These are phyloP conservation scores for Fraxinus greggii DNA, from an alignment of 305 asterid species.

Conservation along the genomic window DNA sequence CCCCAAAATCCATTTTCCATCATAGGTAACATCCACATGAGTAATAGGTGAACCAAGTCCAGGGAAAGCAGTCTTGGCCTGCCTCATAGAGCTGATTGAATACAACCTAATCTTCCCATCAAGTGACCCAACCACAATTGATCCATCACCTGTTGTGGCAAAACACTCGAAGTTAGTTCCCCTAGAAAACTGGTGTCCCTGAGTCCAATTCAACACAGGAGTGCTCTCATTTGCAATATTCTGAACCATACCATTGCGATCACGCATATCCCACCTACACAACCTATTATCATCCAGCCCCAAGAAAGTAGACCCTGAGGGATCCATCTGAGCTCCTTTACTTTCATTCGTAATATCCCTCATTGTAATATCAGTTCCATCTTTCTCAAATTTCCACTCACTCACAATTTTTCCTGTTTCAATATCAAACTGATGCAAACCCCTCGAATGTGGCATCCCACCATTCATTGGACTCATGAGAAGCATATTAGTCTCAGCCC, in stretches of 20 bases:
- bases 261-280: slow-evolving; percentile 99
- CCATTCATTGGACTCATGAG: slow-evolving; percentile 84
- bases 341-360: slow-evolving; percentile 87
- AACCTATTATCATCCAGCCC: slow-evolving; percentile 90
- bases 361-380: slow-evolving; percentile 90
- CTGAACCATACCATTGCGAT: slow-evolving; percentile 82
- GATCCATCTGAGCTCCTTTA: slow-evolving; percentile 95
- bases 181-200: slow-evolving; percentile 95
- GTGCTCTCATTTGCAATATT: slow-evolving; percentile 64
- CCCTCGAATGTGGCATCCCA: slow-evolving; percentile 66
- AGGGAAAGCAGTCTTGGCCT: slow-evolving; percentile 97
- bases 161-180: slow-evolving; percentile 97
- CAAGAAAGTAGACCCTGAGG: slow-evolving; percentile 91
- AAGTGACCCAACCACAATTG: slow-evolving; percentile 92
- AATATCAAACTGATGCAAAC: slow-evolving; percentile 89
- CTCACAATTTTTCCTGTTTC: slow-evolving; percentile 83
- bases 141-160: slow-evolving; percentile 97
- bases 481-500: slow-evolving; percentile 96
- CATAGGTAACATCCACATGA: slow-evolving; percentile 95
- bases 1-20: slow-evolving; percentile 97
- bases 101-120: slow-evolving; percentile 98
- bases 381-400: slow-evolving; percentile 95
- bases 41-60: slow-evolving; percentile 97
- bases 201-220: slow-evolving; percentile 95
- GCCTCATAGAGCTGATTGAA: slow-evolving; percentile 85